Base-by-base conservation (phyloP, 176 grass and related monocot genomes). In the Tillandsia fasciculata region DNA sequence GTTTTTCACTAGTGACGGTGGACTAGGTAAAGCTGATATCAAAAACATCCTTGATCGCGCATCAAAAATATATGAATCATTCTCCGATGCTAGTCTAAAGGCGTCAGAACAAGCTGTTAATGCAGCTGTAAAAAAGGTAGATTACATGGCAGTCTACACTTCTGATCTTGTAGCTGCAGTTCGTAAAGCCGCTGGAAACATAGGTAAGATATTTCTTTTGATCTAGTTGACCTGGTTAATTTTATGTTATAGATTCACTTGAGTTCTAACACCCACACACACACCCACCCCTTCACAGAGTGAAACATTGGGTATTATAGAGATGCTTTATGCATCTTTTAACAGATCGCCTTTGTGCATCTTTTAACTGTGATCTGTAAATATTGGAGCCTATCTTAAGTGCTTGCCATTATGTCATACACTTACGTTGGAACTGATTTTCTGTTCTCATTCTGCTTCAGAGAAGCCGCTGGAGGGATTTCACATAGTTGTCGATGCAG, bases 121-220 rank as follows among this genome's bases (percentile, higher is more conserved):
- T 52, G 84, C 79, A 74, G 57, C 49, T 70, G 79, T 97, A 64
- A 83, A 10, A 69, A 85, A 75, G 65, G 84, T 92, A n/a, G 89
- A 97, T 63, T 97, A 97, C 66, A 97, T 97, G 93, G 76, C 83
- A 79, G 69, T 92, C 82, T 97, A 97, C 76, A 86, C 84, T 81
- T 90, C 84, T 22, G 71, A 90, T 81, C 93, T 97, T 66, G 89
- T 92, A 49, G 57, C 79, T 78, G 86, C 82, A 64, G 93, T 97
- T 83, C 82, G 86, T 74, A 97, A 75, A 76, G 87, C 89, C 85
- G 79, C 89, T 74, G 89, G 82, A 82, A 76, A 83, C 64, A 87
- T 75, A 87, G 86, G 93, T 97, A 61, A 51, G 15, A 71, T 47
- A 65, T 71, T 26, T 22, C n/a, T 48, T 67, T 23, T 26, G 52